Evolutionary conservation across 2,329 filamentous ascomycete species (phyloP), one percentile per base, ranked within the genome.

Genomic region (Dothideomycetes sp.): DNA sequence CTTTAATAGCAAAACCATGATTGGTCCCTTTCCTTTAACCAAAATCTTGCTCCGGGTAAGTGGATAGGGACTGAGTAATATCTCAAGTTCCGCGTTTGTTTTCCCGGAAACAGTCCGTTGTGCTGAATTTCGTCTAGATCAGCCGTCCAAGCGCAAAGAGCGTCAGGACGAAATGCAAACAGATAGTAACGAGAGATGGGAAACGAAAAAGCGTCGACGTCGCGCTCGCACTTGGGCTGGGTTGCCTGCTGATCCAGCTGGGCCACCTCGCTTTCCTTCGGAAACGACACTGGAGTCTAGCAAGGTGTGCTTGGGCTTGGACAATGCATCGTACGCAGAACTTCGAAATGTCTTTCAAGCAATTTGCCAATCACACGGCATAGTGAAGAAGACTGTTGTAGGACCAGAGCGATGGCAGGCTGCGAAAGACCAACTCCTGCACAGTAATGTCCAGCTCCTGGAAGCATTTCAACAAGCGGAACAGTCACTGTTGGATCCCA

Each of bases 221-320:
- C 71, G 80, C 34, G 81, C 78, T 39, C 71, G 75, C 49, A 74
- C 73, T n/a, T 82, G 77, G 68, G 78, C 73, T 31, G 78, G 79
- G 2, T 57, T 83, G 18, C 76, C 80, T 11, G 72, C 79, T 29
- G 80, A 84, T 53, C 75, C 76, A 5, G 72, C 78, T 1, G 76
- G 78, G 15, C 75, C 79, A 15, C 78, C 81, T 11, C 75, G 84
- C 16, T 91, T 86, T 47, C 82, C 82, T 1, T 89, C 84, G 0
- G 84, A 91, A 58, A 88, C 81, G 10, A 88, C 84, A 0, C 73
- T 91, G 43, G 80, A 84, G 47, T 82, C 89, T 59, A 80, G 81
- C 52, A 84, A 86, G 53, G 69, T 70, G 10, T 81, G 79, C 43
- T 65, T 93, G 19, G 66, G 63, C 29, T 65, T 93, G 24, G 74